Percentiles rank a stretch among this genome's conserved stretches.
Evolutionary conservation across 176 grass and related monocot genomes (phyloP).

Genomic region (Carex parvula): DNA sequence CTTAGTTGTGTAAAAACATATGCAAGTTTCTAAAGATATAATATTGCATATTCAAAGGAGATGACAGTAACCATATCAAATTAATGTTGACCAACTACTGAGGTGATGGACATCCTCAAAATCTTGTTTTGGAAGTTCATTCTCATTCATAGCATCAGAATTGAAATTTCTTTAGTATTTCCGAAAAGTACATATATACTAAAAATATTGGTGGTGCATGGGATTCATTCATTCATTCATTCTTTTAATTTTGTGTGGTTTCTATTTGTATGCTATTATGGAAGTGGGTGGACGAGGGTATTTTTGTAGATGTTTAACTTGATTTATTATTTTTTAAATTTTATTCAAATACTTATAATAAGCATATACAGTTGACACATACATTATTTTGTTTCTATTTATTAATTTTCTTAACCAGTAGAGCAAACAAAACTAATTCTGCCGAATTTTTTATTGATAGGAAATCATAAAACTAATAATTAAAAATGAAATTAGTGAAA

Average conservation of each 20-base stretch:
- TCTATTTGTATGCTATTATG: conserved; percentile 15
- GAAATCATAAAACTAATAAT: too few relatives aligned
- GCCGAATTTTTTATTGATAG: too few relatives aligned
- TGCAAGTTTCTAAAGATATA: not conserved
- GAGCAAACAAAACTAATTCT: not conserved
- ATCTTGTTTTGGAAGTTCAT: too few relatives aligned
- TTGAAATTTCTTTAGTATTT: too few relatives aligned
- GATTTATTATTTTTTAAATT: not conserved
- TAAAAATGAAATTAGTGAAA: too few relatives aligned
- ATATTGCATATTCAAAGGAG: not conserved
- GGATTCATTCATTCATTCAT: not conserved
- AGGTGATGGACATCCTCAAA: not conserved
- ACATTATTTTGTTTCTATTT: not conserved
- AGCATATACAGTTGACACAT: not conserved
- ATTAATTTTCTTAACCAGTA: not conserved
- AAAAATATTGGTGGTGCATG: too few relatives aligned
- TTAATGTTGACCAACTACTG: not conserved
- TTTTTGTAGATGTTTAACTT: conserved; percentile 13
- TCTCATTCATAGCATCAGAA: too few relatives aligned
- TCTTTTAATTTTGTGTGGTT: conserved; percentile 11
- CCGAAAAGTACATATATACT: too few relatives aligned
- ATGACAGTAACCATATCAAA: not conserved
- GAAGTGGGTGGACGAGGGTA: not conserved
- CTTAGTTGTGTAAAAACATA: not conserved
- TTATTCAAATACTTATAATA: not conserved